Percentiles rank a stretch among this genome's conserved stretches.
Evolutionary conservation across 2,329 filamentous ascomycete species (phyloP).

Genomic region (Colletotrichum musae): DNA sequence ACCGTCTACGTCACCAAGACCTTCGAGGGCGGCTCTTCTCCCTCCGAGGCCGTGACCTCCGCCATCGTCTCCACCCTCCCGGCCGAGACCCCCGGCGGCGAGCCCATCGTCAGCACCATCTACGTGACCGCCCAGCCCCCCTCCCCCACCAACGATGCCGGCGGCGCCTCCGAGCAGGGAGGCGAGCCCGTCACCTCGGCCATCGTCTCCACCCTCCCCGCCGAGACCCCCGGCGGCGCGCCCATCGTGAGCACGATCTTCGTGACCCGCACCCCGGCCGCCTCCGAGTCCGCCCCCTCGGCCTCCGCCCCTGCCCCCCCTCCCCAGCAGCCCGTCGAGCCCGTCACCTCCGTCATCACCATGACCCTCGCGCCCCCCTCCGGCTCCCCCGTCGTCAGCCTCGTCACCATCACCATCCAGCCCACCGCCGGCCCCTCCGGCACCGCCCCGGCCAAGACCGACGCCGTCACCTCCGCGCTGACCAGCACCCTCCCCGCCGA

Average conservation of each 20-base stretch:
- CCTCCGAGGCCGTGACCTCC: slow-evolving; percentile 19
- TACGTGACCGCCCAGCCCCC: slow-evolving; percentile 17
- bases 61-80: slow-evolving; percentile 28
- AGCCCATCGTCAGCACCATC: slow-evolving; percentile 17
- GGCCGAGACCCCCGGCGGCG: slow-evolving; percentile 23
- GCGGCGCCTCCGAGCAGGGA: neutral
- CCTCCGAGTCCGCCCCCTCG: neutral
- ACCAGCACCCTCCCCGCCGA: slow-evolving; percentile 36
- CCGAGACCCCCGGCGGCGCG: neutral
- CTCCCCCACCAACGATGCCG: neutral
- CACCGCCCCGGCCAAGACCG: slow-evolving; percentile 18
- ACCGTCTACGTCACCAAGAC: slow-evolving; percentile 20
- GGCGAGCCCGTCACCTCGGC: neutral
- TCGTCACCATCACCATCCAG: slow-evolving; percentile 39
- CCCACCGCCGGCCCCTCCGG: slow-evolving; percentile 28
- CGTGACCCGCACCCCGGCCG: slow-evolving; percentile 3
- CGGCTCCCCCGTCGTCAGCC: slow-evolving; percentile 28
- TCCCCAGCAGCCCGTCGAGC: slow-evolving; percentile 26
- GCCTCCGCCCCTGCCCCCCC: slow-evolving; percentile 16
- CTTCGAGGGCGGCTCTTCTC: slow-evolving; percentile 1
- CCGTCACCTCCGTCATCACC: slow-evolving; percentile 39
- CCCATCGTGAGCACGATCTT: slow-evolving; percentile 1
- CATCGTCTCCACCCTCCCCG: neutral
- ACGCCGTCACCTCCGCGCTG: slow-evolving; percentile 29
- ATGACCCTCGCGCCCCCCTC: slow-evolving; percentile 33